These are phyloP conservation scores for Nothophaeocryptopus gaeumannii DNA, from an alignment of 2,329 filamentous ascomycete genomes.

Conservation along the genomic window DNA sequence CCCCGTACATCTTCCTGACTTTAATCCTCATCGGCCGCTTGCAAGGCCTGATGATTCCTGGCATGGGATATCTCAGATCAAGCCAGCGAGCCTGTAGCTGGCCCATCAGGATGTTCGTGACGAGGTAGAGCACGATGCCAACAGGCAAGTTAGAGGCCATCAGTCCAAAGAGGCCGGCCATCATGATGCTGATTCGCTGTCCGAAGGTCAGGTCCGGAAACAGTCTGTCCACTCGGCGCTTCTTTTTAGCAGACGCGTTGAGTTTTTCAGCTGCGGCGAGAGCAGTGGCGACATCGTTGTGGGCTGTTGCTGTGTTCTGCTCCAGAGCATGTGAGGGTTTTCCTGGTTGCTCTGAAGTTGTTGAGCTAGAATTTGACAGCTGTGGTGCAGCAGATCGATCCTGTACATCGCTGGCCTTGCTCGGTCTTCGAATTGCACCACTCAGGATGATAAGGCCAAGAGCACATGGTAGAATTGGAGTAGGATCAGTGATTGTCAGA, in stretches of 20 bases:
- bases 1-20: constrained; percentile 19
- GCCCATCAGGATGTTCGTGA: constrained; percentile 20
- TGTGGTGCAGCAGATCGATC: no score
- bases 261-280: constrained; percentile 11
- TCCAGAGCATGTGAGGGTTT: background rate
- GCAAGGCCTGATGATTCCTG: constrained; percentile 26
- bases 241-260: background rate
- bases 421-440: background rate
- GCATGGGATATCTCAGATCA: constrained; percentile 27
- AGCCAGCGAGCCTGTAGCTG: constrained; percentile 26
- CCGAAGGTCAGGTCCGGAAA: constrained; percentile 11
- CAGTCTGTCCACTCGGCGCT: background rate
- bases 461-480: constrained; percentile 22
- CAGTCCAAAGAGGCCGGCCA: constrained; percentile 35
- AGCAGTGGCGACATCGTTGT: constrained; percentile 9
- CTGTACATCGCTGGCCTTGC: no score
- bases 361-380: no score
- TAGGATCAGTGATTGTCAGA: constrained; percentile 54
- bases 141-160: constrained; percentile 38
- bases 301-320: background rate
- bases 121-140: constrained; percentile 43
- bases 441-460: constrained; percentile 17
- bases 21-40: constrained; percentile 26
- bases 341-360: background rate
- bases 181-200: constrained; percentile 28